Base-by-base conservation (phyloP, 805 yeast genomes). In the Candida glaebosa region DNA sequence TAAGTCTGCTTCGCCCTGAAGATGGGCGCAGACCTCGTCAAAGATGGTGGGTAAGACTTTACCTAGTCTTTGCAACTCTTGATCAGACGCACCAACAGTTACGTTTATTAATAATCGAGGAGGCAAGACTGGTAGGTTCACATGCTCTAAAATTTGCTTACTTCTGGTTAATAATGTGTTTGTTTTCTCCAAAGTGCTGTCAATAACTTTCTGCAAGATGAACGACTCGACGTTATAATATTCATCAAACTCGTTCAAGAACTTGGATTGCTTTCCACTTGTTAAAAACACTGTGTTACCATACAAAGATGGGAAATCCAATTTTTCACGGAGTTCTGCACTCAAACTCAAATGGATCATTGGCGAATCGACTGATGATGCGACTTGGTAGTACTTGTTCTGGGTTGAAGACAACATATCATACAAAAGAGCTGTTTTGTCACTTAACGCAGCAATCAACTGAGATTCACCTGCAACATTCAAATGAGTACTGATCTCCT, bases 121-220 rank as follows among this genome's bases (percentile, higher is more conserved):
- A 41, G 56, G 55, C 22, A 50, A 49, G 48, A 70, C 60, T 24
- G 93, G 88, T 45, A 85, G 69, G 39, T 80, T 65, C 57, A 89
- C 97, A 56, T 83, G 95, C 50, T 78, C 81, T 41, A 82, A 67
- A 9, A 88, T 73, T 43, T 71, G 71, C 43, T 79, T 79, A 19
- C 81, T 69, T 53, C 96, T 79, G 8, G 78, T 72, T 36, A 90
- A 71, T 46, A 88, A 71, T 14, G 87, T 69, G 36, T 69, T 73
- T 12, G 78, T 76, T 14, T 72, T 60, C 8, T 57, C 54, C 41
- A 85, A 69, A 7, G 79, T 67, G 17, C 61, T 60, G 52, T 84
- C 82, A 22, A 87, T 79, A 18, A 90, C 75, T 39, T 65, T 65
- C 61, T 87, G 95, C 42, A 91, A 63, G 38, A 86, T 63, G 49